A percentile compares a stretch with the other conserved stretches of the same genome.
phyloP scores from a whole-genome alignment of 192 early-diverging fungal genomes.

The Linnemannia schmuckeri region DNA sequence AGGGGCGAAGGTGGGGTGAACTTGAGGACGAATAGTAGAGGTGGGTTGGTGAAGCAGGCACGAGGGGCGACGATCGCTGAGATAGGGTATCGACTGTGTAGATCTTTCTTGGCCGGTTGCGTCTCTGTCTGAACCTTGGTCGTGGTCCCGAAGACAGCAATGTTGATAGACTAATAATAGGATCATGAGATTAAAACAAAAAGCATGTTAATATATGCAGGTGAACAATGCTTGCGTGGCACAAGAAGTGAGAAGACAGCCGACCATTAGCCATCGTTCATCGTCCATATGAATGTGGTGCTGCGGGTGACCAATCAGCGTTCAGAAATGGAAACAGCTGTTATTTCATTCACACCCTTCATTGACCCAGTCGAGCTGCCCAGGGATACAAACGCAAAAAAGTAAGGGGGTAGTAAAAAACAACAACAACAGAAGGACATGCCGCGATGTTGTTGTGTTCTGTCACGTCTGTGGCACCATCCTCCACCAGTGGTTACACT shows the following conservation, averaged over 20 bases:
- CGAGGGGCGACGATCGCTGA: conserved; percentile 43
- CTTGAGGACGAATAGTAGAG: conserved; percentile 40
- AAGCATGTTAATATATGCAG: background rate
- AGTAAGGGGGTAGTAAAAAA: background rate
- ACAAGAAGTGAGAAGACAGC: background rate
- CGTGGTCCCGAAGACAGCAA: conserved; percentile 45
- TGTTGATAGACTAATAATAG: conserved; percentile 38
- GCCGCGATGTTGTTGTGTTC: background rate
- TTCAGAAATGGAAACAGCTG: background rate
- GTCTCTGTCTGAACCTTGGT: conserved; percentile 39
- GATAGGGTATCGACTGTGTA: conserved; percentile 52
- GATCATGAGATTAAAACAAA: background rate
- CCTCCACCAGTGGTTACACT: conserved; percentile 4
- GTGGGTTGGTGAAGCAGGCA: conserved; percentile 50
- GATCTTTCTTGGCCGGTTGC: conserved; percentile 46
- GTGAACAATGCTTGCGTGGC: background rate
- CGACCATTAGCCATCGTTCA: background rate
- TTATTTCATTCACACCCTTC: background rate
- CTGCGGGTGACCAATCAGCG: conserved; percentile 1
- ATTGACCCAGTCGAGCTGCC: background rate
- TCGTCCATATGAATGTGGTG: background rate
- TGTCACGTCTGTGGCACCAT: background rate
- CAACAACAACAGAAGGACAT: background rate
- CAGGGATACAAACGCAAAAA: background rate
- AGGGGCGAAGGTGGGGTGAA: conserved; percentile 44